phyloP scores from a whole-genome alignment of 257 asterid genomes.

The Solanum paucissectum region DNA sequence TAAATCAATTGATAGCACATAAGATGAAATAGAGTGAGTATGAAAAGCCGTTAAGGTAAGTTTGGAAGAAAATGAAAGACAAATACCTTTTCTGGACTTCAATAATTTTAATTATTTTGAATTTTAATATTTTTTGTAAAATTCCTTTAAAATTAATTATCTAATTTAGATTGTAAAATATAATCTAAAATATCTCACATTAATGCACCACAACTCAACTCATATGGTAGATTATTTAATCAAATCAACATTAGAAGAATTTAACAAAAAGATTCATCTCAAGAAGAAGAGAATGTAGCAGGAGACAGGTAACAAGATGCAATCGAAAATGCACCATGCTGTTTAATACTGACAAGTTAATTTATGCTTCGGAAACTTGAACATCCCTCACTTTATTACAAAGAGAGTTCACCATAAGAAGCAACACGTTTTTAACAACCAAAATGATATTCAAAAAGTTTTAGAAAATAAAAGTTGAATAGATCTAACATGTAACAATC shows the following conservation, averaged over 20 bases:
- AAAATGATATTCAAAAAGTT: neutral
- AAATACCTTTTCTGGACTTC: neutral
- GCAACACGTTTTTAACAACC: neutral
- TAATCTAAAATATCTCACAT: no score
- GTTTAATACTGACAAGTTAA: neutral
- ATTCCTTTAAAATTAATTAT: no score
- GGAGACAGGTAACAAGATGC: slow-evolving; percentile 10
- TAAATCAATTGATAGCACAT: no score
- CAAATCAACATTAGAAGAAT: no score
- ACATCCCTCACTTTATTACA: neutral
- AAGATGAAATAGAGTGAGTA: no score
- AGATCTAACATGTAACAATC: neutral
- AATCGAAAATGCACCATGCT: neutral
- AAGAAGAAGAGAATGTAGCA: neutral
- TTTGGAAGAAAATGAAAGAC: no score
- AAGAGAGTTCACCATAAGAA: slow-evolving; percentile 4
- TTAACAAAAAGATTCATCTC: no score
- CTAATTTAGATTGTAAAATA: neutral
- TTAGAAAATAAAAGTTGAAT: neutral
- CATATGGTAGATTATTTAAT: no score
- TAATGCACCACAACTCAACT: no score
- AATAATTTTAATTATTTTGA: neutral
- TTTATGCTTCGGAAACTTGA: slow-evolving; percentile 12
- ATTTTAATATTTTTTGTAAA: no score
- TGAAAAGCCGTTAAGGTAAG: neutral